Percentiles rank a stretch among this genome's conserved stretches.
Evolutionary conservation across 139 green algal species (phyloP).

Genomic region (Coelastrella sp.): DNA sequence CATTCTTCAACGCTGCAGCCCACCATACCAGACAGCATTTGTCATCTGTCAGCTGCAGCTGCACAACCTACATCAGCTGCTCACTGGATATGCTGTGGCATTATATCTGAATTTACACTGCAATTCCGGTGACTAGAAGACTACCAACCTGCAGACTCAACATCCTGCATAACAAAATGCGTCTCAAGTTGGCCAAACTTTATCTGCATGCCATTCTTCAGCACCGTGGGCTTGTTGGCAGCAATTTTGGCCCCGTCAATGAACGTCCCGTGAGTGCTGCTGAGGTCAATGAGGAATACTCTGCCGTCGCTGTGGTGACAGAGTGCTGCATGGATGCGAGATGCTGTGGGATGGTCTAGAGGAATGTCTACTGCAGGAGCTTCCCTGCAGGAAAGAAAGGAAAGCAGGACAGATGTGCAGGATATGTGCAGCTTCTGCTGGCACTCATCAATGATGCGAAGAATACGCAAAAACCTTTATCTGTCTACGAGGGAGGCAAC

Average conservation of each 20-base stretch:
- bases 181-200: not conserved
- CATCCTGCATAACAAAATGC: conserved; percentile 5
- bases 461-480: no score
- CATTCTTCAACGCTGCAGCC: no score
- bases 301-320: conserved; percentile 65
- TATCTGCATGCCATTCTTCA: conserved; percentile 58
- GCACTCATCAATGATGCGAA: no score
- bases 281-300: conserved; percentile 80
- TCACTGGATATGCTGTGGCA: no score
- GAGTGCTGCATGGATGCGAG: conserved; percentile 70
- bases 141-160: conserved; percentile 21
- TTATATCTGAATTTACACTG: not conserved
- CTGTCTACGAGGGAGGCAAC: no score
- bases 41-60: no score
- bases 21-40: no score
- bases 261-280: conserved; percentile 61
- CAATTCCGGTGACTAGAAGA: no score
- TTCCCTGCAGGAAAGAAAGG: conserved; percentile 28
- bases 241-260: conserved; percentile 53
- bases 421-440: not conserved
- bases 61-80: not conserved
- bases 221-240: conserved; percentile 64
- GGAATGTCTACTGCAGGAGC: conserved; percentile 61
- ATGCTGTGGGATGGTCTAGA: conserved; percentile 55
- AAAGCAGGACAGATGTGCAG: not conserved